These are phyloP conservation scores for Apiotrichum porosum DNA, from an alignment of 1,284 basidiomycete species.

Conservation along the genomic window DNA sequence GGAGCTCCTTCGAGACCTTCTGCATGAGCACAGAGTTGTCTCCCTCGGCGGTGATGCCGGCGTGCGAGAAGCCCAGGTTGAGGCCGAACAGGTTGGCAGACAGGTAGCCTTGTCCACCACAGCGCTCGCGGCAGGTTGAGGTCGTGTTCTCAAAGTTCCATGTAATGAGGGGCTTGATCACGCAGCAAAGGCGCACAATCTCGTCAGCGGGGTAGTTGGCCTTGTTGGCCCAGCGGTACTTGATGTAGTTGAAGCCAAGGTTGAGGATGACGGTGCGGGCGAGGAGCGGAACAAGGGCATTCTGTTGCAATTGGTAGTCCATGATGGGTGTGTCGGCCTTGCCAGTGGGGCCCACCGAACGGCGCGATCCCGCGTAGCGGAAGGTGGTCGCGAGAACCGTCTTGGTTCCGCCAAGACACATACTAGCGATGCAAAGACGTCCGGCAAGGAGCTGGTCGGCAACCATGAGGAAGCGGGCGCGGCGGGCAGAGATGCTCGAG, in stretches of 20 bases:
- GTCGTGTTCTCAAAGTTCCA: conserved; percentile 12
- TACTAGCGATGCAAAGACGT: conserved; percentile 13
- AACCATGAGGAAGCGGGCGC: conserved; percentile 12
- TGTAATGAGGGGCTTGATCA: conserved; percentile 15
- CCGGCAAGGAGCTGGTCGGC: conserved; percentile 17
- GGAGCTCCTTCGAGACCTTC: conserved; percentile 15
- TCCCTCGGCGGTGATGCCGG: conserved; percentile 16
- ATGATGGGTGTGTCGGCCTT: conserved; percentile 11
- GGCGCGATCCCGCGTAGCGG: conserved; percentile 12
- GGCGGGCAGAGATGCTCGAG: conserved; percentile 9
- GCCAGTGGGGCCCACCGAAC: conserved; percentile 8
- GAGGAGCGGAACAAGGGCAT: conserved; percentile 11
- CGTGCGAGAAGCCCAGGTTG: conserved; percentile 11
- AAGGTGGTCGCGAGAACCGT: conserved; percentile 5
- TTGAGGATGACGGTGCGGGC: conserved; percentile 10
- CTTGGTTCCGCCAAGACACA: conserved; percentile 10
- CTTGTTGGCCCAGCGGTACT: conserved; percentile 9
- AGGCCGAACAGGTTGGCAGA: neutral
- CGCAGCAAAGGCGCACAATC: conserved; percentile 8
- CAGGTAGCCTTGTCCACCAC: conserved; percentile 14
- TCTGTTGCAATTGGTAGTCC: conserved; percentile 16
- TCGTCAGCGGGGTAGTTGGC: conserved; percentile 2
- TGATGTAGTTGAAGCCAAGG: conserved; percentile 13
- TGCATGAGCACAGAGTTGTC: conserved; percentile 17
- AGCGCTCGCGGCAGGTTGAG: conserved; percentile 13